Conservation (phyloP, 148 eudicot species). For the Simmondsia chinensis region DNA sequence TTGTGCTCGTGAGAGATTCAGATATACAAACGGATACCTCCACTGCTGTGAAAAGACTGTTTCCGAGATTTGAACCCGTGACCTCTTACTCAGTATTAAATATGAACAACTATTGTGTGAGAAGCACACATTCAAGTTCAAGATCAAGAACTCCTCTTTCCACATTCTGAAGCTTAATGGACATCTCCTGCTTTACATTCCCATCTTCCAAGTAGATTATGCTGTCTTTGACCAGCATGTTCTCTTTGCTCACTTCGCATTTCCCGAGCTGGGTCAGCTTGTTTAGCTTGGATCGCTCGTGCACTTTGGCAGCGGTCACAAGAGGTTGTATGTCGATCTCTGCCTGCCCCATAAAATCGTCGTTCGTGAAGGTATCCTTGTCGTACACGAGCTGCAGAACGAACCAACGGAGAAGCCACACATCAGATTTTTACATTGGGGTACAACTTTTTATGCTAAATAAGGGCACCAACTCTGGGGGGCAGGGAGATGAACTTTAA, state of each 20-base stretch:
- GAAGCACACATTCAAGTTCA: constrained; percentile 92
- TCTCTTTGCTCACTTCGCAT: constrained; percentile 67
- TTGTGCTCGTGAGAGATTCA: no score
- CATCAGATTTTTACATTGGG: no score
- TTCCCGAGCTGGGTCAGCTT: constrained; percentile 52
- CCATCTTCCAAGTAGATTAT: constrained; percentile 48
- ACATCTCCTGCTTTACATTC: constrained; percentile 61
- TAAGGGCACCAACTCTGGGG: no score
- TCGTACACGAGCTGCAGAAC: constrained; percentile 70
- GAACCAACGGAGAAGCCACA: no score
- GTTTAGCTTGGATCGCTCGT: constrained; percentile 27
- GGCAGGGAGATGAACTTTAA: no score
- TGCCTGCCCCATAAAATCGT: constrained; percentile 96
- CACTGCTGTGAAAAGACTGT: no score
- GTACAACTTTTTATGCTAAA: no score
- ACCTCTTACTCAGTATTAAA: no score
- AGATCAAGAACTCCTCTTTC: constrained; percentile 80
- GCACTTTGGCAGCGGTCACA: constrained; percentile 74
- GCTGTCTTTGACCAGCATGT: constrained; percentile 61
- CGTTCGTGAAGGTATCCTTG: constrained; percentile 81
- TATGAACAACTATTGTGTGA: constrained; percentile 59
- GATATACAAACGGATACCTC: no score
- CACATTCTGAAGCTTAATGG: constrained; percentile 65
- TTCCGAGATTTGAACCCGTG: no score
- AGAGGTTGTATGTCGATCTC: constrained; percentile 87